phyloP scores from a whole-genome alignment of 2,329 filamentous ascomycete genomes.

The Mariannaea sp. region DNA sequence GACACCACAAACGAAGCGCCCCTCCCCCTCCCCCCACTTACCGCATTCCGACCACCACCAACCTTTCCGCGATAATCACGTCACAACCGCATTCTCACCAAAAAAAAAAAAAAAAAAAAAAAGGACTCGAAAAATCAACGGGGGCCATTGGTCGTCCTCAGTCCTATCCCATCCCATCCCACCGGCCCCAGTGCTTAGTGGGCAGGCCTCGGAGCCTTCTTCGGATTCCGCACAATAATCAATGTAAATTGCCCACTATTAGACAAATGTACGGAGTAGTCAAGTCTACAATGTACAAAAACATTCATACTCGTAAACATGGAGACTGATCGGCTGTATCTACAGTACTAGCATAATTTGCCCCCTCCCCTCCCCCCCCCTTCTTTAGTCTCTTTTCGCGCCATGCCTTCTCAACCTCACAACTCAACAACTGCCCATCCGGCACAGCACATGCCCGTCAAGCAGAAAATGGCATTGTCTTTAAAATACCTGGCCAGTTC shows the following conservation, averaged over 20 bases:
- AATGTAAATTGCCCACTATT: not conserved
- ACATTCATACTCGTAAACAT: no score
- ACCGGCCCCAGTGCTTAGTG: slow-evolving; percentile 4
- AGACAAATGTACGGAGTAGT: no score
- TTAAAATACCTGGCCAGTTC: slow-evolving; percentile 41
- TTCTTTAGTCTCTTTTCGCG: no score
- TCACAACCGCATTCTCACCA: no score
- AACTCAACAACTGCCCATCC: slow-evolving; percentile 20
- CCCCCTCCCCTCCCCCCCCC: not conserved
- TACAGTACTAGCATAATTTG: not conserved
- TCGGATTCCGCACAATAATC: slow-evolving; percentile 8
- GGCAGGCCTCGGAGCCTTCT: slow-evolving; percentile 5
- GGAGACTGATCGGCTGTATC: no score
- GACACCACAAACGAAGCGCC: no score
- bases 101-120: no score
- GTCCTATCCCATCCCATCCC: slow-evolving; percentile 1
- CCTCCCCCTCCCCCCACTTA: slow-evolving; percentile 17
- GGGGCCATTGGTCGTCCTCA: no score
- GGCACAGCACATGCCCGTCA: slow-evolving; percentile 40
- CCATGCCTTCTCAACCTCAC: slow-evolving; percentile 11
- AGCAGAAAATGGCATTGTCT: slow-evolving; percentile 51
- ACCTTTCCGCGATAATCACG: no score
- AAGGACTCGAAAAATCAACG: no score
- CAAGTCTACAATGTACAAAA: no score
- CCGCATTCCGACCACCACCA: not conserved